phyloP scores from a whole-genome alignment of 139 green algal genomes.

The Auxenochlorella pyrenoidosa region DNA sequence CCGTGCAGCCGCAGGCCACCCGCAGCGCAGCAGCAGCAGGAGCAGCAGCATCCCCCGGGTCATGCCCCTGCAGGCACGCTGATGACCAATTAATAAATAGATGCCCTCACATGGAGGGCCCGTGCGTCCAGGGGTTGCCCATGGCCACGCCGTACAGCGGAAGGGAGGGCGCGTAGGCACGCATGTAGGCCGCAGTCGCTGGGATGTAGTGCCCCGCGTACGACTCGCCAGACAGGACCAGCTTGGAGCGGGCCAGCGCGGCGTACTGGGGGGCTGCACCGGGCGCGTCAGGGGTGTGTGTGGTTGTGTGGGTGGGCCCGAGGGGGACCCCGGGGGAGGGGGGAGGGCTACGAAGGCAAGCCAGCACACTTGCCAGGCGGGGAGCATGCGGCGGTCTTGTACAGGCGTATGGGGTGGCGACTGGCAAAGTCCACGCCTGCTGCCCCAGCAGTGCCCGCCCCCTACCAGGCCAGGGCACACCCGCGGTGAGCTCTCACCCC shows the following conservation, averaged over 20 bases:
- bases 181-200: background rate
- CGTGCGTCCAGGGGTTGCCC: slow-evolving; percentile 3
- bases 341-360: no score
- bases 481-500: background rate
- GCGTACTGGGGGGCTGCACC: background rate
- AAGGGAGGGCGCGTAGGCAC: background rate
- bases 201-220: slow-evolving; percentile 28
- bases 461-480: no score
- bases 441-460: no score
- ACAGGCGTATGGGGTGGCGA: no score
- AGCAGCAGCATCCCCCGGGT: no score
- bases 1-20: background rate
- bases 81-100: no score
- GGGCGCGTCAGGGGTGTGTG: background rate
- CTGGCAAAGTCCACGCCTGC: no score
- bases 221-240: slow-evolving; percentile 2
- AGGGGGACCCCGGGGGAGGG: no score
- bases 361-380: no score
- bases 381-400: no score
- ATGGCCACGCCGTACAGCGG: background rate
- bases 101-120: background rate
- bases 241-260: background rate
- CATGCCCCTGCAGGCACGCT: no score
- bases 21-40: background rate
- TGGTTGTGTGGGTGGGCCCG: no score